Evolutionary conservation across 495 filamentous ascomycete genomes (phyloP), one percentile per base, ranked within the genome.

Genomic region (Lasiosphaeria ovina): DNA sequence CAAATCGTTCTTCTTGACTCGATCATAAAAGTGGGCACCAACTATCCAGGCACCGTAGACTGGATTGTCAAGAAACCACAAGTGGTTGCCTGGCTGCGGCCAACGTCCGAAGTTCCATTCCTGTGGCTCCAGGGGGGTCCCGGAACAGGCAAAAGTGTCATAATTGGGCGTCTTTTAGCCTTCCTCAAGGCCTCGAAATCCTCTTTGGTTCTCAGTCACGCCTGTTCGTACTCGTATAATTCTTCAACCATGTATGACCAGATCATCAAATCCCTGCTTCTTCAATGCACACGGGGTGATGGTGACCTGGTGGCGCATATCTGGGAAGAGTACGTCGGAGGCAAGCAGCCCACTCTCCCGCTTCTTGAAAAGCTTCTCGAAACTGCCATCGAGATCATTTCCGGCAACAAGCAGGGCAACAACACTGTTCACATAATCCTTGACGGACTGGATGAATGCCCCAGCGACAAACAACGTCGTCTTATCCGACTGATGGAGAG

Each of bases 111-210:
- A 9, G 12, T 38, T 1, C 40, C 60, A 3, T 62, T 72, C 52
- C 33, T 74, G 11, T 63, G 60, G 63, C 55, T 74, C 0, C 65
- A 72, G 3, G 73, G 73, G 10, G 61, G 53, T 7, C 68, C 73
- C 1, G 73, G 73, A 17, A 55, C 63, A 0, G 73, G 72, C 2
- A 75, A 74, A 51, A 75, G 72, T 48, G 64, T 71, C 12, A 56
- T 75, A 6, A 31, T 60, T 16, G 57, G 54, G 2, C 61, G 67
- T n/a, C 47, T 75, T 12, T 51, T 54, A 35, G 61, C 11, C 4
- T 75, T 70, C 32, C 47, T 74, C 5, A 50, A 50, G 16, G 6
- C 14, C 9, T 3, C 51, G 12, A 49, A 48, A 11, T 35, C n/a
- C 12, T 63, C 54, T 1, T 34, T 69, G 10, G 53, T 74, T 3